These are phyloP conservation scores for Cucurbitaria berberidis DNA, from an alignment of 2,329 filamentous ascomycete species.

Conservation along the genomic window DNA sequence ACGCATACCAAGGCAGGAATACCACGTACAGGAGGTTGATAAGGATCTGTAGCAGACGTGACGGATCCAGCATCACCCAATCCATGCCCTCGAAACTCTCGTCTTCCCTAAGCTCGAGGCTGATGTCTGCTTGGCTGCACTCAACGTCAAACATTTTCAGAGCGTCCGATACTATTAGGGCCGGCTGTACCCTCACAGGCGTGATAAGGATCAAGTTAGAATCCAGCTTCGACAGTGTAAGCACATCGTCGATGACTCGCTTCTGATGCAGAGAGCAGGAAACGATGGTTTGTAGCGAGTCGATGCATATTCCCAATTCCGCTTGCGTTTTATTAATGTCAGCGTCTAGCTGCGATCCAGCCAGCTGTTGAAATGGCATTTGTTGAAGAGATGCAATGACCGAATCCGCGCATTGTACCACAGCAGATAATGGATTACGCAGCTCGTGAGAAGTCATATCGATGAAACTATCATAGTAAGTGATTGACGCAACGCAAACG, in stretches of 20 bases:
- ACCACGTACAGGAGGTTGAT: constrained; percentile 36
- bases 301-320: constrained; percentile 34
- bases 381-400: constrained; percentile 44
- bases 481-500: neutral
- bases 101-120: constrained; percentile 47
- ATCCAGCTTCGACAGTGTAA: constrained; percentile 44
- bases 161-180: constrained; percentile 29
- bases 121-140: constrained; percentile 43
- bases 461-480: constrained; percentile 32
- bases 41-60: constrained; percentile 33
- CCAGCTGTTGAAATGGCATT: constrained; percentile 9
- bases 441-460: constrained; percentile 49
- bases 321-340: constrained; percentile 15
- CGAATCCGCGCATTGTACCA: constrained; percentile 52
- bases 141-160: constrained; percentile 40
- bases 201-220: constrained; percentile 37
- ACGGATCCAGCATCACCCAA: constrained; percentile 40
- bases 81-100: constrained; percentile 48
- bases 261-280: constrained; percentile 51
- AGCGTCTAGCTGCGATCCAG: neutral
- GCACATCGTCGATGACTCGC: constrained; percentile 50
- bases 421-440: constrained; percentile 43
- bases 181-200: constrained; percentile 29
- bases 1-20: constrained; percentile 20
- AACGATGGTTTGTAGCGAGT: constrained; percentile 41